Conservation (phyloP, 352 stramenopile species). For the Globisporangium mamillatum region DNA sequence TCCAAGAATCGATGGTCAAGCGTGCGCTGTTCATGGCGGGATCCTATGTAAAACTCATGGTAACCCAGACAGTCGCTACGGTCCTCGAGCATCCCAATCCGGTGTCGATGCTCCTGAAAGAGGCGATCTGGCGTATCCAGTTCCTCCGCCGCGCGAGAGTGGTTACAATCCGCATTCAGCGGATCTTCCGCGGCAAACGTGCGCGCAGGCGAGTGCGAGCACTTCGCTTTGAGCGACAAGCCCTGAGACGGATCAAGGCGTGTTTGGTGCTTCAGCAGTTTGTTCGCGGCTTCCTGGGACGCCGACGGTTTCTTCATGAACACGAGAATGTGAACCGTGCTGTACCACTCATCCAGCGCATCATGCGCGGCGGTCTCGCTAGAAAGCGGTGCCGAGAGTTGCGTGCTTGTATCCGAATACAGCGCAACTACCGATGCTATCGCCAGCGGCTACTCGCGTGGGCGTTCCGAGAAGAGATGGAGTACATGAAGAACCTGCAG, state of each 20-base stretch:
- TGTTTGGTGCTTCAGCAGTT: slow-evolving; percentile 46
- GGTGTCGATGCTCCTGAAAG: slow-evolving; percentile 43
- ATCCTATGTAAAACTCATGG: not conserved
- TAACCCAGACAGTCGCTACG: not conserved
- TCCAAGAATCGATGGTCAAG: slow-evolving; percentile 4
- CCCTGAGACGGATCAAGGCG: slow-evolving; percentile 33
- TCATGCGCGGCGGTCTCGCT: slow-evolving; percentile 45
- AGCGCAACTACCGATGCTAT: slow-evolving; percentile 59
- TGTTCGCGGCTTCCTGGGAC: slow-evolving; percentile 51
- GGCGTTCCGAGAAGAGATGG: slow-evolving; percentile 53
- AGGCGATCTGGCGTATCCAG: slow-evolving; percentile 57
- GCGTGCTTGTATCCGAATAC: slow-evolving; percentile 36
- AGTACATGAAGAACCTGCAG: slow-evolving; percentile 47
- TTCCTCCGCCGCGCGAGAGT: slow-evolving; percentile 47
- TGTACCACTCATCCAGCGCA: slow-evolving; percentile 54
- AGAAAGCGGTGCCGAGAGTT: slow-evolving; percentile 34
- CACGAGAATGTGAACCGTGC: slow-evolving; percentile 29
- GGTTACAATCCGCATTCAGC: slow-evolving; percentile 58
- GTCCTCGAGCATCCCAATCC: slow-evolving; percentile 40
- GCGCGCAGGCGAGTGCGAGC: slow-evolving; percentile 39
- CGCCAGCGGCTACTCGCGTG: slow-evolving; percentile 50
- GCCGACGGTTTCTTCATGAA: slow-evolving; percentile 36
- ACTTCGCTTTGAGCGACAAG: slow-evolving; percentile 36
- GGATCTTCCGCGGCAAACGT: slow-evolving; percentile 66
- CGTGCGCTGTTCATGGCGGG: not conserved